Base-by-base conservation (phyloP, 805 yeast genomes). In the Nakazawaea laoshanensis region DNA sequence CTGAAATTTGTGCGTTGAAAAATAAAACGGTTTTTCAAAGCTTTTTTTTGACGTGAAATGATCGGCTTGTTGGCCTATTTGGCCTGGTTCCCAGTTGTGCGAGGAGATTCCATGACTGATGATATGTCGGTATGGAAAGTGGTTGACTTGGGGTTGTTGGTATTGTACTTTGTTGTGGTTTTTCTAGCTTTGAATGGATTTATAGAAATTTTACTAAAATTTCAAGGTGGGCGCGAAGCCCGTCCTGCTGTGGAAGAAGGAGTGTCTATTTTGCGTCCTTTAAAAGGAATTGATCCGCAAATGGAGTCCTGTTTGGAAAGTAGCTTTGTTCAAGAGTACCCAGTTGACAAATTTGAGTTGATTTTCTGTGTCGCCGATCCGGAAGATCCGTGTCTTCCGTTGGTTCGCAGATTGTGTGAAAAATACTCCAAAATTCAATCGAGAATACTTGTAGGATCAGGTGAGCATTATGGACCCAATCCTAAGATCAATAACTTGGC, bases 401-500 rank as follows among this genome's bases (percentile, higher is more conserved):
- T 80, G 3, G 77, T 76, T 7, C 40, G 65, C 23, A 45, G 47
- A 7, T 53, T 86, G 12, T 59, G 80, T 5, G 43, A 45, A 1
- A 66, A 63, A 39, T 74, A 77, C 49, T 77, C 83, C 0, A 49
- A 63, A 3, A 59, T 76, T 5, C 74, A 80, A 45, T 68, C 85
- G 14, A 63, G 63, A 40, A 57, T 86, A 4, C 48, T 84, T 39
- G 52, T 79, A 2, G 80, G 74, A 28, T 27, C 37, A 4, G 38
- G 41, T 6, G 69, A 61, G 35, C 67, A 67, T 42, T 79, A 61
- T 46, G 95, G 95, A 2, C 92, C 94, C 4, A 86, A 86, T 46
- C 96, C 96, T 5, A 86, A 86, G 54, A 83, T 86, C 35, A 84
- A 85, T 55, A 86, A 86, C 53, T 59, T 86, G 29, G 76, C 86